These are phyloP conservation scores for Xerophyta viscosa DNA, from an alignment of 106 monocot genomes.

Conservation along the genomic window DNA sequence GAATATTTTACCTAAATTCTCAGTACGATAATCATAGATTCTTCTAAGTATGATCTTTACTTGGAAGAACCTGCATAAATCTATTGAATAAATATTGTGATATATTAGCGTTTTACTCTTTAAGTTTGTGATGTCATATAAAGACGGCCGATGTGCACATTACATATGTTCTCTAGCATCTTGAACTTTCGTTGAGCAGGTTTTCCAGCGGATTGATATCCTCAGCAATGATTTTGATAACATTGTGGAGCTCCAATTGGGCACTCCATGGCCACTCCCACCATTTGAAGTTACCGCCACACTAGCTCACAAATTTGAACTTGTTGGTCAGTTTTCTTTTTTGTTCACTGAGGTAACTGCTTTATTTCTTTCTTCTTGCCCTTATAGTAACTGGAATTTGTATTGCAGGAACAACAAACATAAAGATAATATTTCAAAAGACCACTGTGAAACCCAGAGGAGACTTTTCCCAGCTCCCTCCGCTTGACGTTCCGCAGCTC, in stretches of 20 bases:
- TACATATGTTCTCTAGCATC: too few relatives aligned
- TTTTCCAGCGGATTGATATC: constrained; percentile 84
- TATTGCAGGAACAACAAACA: constrained; percentile 50
- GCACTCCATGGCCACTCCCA: constrained; percentile 89
- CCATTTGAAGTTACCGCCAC: constrained; percentile 66
- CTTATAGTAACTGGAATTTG: too few relatives aligned
- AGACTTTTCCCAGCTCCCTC: constrained; percentile 75
- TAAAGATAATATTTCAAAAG: constrained; percentile 76
- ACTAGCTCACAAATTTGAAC: constrained; percentile 88
- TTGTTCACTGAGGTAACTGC: too few relatives aligned
- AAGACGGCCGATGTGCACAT: too few relatives aligned
- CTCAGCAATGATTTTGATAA: constrained; percentile 92
- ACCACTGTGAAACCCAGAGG: constrained; percentile 73
- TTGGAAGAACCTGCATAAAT: neutral
- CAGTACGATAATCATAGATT: too few relatives aligned
- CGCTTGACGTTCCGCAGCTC: constrained; percentile 63
- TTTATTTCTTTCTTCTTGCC: too few relatives aligned
- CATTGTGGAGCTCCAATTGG: constrained; percentile 82
- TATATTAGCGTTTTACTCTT: too few relatives aligned
- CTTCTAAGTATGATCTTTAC: neutral
- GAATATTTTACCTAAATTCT: too few relatives aligned
- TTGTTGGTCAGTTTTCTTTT: constrained; percentile 38
- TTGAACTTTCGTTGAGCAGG: constrained; percentile 26
- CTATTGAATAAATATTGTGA: too few relatives aligned
- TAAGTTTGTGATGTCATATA: too few relatives aligned